Evolutionary conservation across 164 flowering plant species (phyloP), one percentile per base, ranked within the genome.

Genomic region (Annona squamosa): DNA sequence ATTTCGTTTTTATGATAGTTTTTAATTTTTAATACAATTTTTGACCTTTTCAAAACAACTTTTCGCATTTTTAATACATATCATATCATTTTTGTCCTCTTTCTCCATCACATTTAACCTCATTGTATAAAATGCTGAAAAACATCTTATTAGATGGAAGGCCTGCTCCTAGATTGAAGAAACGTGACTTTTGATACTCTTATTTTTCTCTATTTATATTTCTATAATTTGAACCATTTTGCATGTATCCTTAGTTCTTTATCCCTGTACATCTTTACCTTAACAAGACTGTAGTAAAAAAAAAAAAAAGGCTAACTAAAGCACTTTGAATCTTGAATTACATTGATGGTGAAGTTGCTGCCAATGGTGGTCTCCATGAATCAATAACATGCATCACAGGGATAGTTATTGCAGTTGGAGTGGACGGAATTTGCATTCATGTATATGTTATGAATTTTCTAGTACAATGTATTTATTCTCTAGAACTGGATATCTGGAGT

Each of bases 341-440:
- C 97, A 83, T 95, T 82, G 98, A 93, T 73, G 98, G 92, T 74
- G 98, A 97, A 48, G 99, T 97, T 73, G 93, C 93, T 79, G 99
- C 99, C 16, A 93, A 98, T 84, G 99, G 99, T 71, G 99, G 99
- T 75, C 89, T 93, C 71, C 97, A 97, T 48, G 99, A 95, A 81
- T 63, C 93, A 46, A 95, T 95, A 74, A 98, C 99, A 57, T 95
- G 99, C 80, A 87, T 95, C 83, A 97, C 98, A 74, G 86, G 99
- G 82, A 95, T 97, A 56, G 88, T 94, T 57, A 92, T 93, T 79
- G 94, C 99, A 73, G 99, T 95, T 65, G 99, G 98, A 26, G 97
- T 95, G 48, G 98, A 95, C 82, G 98, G 99, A 48, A 83, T 95
- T 71, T 95, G 93, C 83, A 93, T 95, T 98, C 98, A 95, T 96